Evolutionary conservation across 1,139 yeast genomes (phyloP).

Genomic region (Geotrichum phurueaensis): DNA sequence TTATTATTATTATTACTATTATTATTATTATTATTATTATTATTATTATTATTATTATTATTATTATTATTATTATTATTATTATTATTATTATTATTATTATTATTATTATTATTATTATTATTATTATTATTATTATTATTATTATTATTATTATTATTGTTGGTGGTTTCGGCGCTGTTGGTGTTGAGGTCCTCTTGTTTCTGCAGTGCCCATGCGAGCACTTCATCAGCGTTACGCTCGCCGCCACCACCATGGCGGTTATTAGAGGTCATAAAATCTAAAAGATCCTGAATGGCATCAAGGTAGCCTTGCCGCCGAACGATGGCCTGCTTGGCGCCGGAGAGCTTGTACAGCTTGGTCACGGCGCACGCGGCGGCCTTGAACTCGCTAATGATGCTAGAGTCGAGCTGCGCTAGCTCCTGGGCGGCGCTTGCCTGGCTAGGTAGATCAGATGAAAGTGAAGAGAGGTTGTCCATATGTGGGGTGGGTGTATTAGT

Average conservation of each 20-base stretch:
- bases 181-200: conserved; percentile 10
- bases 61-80: not conserved
- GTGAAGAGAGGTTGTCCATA: conserved; percentile 31
- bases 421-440: conserved; percentile 8
- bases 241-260: conserved; percentile 4
- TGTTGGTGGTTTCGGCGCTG: conserved; percentile 1
- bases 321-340: conserved; percentile 17
- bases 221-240: conserved; percentile 11
- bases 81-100: not conserved
- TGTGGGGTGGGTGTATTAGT: conserved; percentile 24
- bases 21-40: not conserved
- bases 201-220: conserved; percentile 19
- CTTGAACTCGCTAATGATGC: conserved; percentile 14
- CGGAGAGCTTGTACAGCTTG: conserved; percentile 22
- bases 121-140: not conserved
- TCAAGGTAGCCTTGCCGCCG: conserved; percentile 18
- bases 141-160: not conserved
- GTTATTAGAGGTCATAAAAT: conserved; percentile 11
- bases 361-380: conserved; percentile 18
- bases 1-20: not conserved
- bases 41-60: not conserved
- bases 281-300: conserved; percentile 22
- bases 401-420: conserved; percentile 11
- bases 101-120: not conserved
- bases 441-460: conserved; percentile 21